A percentile compares a stretch with the other conserved stretches of the same genome.
phyloP scores from a whole-genome alignment of 805 yeast species.

The Metschnikowia kofuensis region DNA sequence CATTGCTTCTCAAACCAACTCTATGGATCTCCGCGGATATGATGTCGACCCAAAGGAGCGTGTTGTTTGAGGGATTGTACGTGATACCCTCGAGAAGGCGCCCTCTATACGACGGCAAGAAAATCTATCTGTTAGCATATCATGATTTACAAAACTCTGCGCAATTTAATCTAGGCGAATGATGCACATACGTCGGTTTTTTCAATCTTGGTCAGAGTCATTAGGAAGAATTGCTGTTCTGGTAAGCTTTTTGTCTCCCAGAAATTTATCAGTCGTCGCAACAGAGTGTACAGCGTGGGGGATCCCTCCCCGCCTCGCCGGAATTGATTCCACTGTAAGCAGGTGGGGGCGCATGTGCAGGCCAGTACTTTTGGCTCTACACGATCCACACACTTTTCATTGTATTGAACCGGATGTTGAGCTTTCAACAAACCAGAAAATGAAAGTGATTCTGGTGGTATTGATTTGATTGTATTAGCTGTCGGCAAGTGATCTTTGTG shows the following conservation, averaged over 20 bases:
- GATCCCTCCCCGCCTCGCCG: too few relatives aligned
- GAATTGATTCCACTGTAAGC: too few relatives aligned
- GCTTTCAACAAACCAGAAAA: too few relatives aligned
- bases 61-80: constrained; percentile 53
- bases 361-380: too few relatives aligned
- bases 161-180: background rate
- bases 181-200: constrained; percentile 10
- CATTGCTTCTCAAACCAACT: constrained; percentile 21
- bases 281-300: too few relatives aligned
- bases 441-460: too few relatives aligned
- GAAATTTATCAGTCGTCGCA: too few relatives aligned
- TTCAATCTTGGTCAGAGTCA: background rate
- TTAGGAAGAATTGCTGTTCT: background rate
- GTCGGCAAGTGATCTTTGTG: too few relatives aligned
- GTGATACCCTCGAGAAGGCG: constrained; percentile 66
- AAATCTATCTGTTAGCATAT: constrained; percentile 8
- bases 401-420: too few relatives aligned
- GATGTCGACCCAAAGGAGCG: constrained; percentile 51
- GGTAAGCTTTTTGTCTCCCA: background rate
- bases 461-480: too few relatives aligned
- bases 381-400: too few relatives aligned
- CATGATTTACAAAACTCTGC: background rate
- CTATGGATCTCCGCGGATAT: constrained; percentile 41
- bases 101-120: constrained; percentile 33
- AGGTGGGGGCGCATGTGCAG: too few relatives aligned